Base-by-base conservation (phyloP, 1,284 basidiomycete genomes). In the Marasmius fiardii region DNA sequence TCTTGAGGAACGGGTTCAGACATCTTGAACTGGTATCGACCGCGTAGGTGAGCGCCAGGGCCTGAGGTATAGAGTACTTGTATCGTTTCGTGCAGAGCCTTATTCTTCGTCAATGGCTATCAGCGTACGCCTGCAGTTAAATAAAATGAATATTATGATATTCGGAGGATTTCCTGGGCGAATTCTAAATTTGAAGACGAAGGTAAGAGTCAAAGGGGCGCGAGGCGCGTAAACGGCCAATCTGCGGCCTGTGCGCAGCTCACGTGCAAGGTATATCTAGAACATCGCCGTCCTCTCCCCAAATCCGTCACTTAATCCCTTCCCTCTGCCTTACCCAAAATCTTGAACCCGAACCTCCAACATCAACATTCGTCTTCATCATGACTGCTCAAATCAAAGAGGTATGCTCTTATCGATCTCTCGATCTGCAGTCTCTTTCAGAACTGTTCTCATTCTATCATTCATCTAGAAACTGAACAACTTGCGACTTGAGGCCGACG, bases 401-500 rank as follows among this genome's bases (percentile, higher is more conserved):
- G 76, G 89, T 86, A 60, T 23, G 71, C 61, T 18, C 41, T 53
- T 31, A 41, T 41, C 39, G 39, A 41, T 31, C 21, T n/a, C 23
- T 61, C 34, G 2, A 5, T 16, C n/a, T 34, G 57, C 24, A 51
- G 28, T 4, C 4, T 20, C 24, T 20, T 50, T 52, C 48, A 31
- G 5, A 39, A 16, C 37, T n/a, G 49, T 31, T 53, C 50, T 56
- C 53, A 18, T 51, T 60, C 35, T 37, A 12, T 4, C 51, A 39
- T n/a, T 26, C 44, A 33, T 43, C 14, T 24, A 51, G 89, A 90
- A 84, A 86, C 73, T 92, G 72, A 77, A 70, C 67, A 57, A 70
- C 49, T 80, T 98, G 67, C 93, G 95, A 63, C 70, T 74, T 52
- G 96, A 99, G 79, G 94, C 93, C 53, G 96, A 99, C 73, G 72